Evolutionary conservation across 441 rosid species (phyloP).

Genomic region (Gossypium trilobum): DNA sequence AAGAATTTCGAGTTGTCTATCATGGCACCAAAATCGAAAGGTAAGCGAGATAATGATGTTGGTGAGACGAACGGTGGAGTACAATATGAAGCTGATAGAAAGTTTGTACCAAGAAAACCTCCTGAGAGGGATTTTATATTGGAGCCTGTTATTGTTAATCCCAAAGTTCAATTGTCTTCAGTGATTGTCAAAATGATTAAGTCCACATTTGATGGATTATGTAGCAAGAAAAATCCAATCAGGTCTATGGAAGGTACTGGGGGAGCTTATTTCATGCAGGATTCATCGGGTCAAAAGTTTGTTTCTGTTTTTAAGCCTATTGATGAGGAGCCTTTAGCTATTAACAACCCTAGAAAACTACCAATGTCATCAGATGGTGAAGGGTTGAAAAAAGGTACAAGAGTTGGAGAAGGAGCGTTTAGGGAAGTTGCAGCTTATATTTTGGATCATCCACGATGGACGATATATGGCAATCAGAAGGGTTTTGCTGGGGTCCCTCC

Average conservation of each 20-base stretch:
- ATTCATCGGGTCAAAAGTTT: constrained; percentile 40
- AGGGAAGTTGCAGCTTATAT: constrained; percentile 82
- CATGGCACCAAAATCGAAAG: constrained; percentile 32
- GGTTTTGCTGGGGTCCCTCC: constrained; percentile 83
- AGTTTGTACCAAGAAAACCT: constrained; percentile 27
- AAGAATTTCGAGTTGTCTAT: constrained; percentile 64
- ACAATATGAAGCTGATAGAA: constrained; percentile 21
- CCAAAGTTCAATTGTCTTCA: constrained; percentile 35
- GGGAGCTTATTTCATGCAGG: constrained; percentile 78
- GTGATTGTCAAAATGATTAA: constrained; percentile 43
- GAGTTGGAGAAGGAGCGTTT: constrained; percentile 71
- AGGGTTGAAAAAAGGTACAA: constrained; percentile 76
- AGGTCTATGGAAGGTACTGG: constrained; percentile 77
- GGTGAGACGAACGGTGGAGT: constrained; percentile 17
- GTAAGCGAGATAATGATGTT: constrained; percentile 19
- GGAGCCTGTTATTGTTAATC: constrained; percentile 48
- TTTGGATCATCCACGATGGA: constrained; percentile 60
- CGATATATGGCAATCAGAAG: constrained; percentile 27
- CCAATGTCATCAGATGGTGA: constrained; percentile 58
- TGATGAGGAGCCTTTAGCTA: constrained; percentile 78
- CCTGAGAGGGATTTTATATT: constrained; percentile 29
- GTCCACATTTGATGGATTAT: constrained; percentile 49
- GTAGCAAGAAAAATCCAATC: constrained; percentile 41
- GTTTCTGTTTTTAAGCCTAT: constrained; percentile 76
- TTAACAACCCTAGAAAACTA: constrained; percentile 57